These are phyloP conservation scores for Ogataea nitratoaversa DNA, from an alignment of 805 yeast species.

Conservation along the genomic window DNA sequence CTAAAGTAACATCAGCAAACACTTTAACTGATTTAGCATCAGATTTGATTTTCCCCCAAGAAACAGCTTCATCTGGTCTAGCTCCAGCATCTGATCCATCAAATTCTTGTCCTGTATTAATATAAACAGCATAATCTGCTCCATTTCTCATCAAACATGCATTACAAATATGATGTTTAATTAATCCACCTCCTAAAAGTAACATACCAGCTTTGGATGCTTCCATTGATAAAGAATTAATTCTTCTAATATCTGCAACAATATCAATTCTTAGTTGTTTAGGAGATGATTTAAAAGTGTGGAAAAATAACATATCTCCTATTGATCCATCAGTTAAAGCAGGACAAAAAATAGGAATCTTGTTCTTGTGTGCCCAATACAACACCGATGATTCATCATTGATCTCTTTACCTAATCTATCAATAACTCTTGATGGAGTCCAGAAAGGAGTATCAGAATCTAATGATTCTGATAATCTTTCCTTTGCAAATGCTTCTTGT, in stretches of 20 bases:
- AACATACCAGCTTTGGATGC: constrained; percentile 95
- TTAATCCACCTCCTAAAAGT: constrained; percentile 91
- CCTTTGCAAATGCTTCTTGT: constrained; percentile 64
- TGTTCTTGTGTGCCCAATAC: constrained; percentile 97
- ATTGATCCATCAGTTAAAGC: constrained; percentile 97
- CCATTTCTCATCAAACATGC: constrained; percentile 99
- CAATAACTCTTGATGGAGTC: constrained; percentile 93
- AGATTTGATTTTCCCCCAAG: constrained; percentile 98
- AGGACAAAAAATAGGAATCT: constrained; percentile 96
- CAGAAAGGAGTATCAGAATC: constrained; percentile 73
- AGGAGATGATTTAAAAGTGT: constrained; percentile 92
- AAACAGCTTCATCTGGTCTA: constrained; percentile 96
- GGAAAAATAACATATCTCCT: constrained; percentile 99
- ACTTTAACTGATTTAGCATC: constrained; percentile 90
- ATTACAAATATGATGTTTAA: constrained; percentile 96
- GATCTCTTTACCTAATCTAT: constrained; percentile 92
- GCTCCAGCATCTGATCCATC: constrained; percentile 99
- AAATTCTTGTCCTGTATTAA: constrained; percentile 97
- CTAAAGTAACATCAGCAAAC: constrained; percentile 91
- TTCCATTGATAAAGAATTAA: constrained; percentile 92
- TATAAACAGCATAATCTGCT: constrained; percentile 95
- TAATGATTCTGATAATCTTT: constrained; percentile 49
- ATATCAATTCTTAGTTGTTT: constrained; percentile 85
- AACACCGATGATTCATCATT: constrained; percentile 89
- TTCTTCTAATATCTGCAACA: constrained; percentile 87